These are phyloP conservation scores for Termitomyces heimii DNA, from an alignment of 768 basidiomycete genomes.

Conservation along the genomic window DNA sequence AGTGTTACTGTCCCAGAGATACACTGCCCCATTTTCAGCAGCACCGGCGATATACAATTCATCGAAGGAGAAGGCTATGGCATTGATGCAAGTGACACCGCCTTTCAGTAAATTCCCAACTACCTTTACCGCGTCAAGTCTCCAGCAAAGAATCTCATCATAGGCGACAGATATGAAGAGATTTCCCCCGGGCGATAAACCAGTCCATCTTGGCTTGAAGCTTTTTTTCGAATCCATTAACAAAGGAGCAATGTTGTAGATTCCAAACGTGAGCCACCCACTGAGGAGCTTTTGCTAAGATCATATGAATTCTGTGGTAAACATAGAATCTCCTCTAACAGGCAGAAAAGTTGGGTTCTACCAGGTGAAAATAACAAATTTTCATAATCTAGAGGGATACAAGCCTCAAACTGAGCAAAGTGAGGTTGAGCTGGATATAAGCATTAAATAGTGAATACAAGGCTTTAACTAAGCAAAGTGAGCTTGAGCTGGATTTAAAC, in stretches of 20 bases:
- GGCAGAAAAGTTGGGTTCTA: background rate
- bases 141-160: background rate
- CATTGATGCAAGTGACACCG: background rate
- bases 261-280: background rate
- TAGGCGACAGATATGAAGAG: background rate
- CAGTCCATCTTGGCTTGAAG: background rate
- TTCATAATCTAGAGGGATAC: background rate
- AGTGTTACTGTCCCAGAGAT: background rate
- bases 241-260: background rate
- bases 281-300: background rate
- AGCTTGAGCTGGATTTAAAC: too few species aligned
- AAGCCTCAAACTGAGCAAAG: too few species aligned
- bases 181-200: background rate
- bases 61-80: background rate
- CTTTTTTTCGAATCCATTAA: background rate
- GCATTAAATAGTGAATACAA: too few species aligned
- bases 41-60: background rate
- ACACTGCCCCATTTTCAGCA: background rate
- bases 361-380: background rate
- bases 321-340: background rate
- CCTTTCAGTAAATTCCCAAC: background rate
- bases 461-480: too few species aligned
- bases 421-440: too few species aligned
- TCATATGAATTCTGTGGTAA: background rate
- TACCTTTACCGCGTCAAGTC: background rate